Evolutionary conservation across 306 rosid species (phyloP).

Genomic region (Ormosia semicastrata): DNA sequence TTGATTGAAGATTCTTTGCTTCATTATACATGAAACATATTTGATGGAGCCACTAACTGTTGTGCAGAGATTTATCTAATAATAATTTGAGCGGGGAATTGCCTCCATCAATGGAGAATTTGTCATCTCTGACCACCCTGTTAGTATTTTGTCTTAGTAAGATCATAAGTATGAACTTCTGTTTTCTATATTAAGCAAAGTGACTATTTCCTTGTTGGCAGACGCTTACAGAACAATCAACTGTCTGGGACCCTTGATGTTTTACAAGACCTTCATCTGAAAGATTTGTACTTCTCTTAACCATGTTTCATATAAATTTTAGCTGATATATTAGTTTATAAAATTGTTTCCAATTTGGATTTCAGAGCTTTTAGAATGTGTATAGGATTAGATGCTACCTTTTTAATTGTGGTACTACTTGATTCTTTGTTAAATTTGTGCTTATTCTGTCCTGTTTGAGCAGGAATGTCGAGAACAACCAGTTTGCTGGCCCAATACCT

Average conservation of each 20-base stretch:
- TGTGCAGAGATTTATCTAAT: conserved; percentile 79
- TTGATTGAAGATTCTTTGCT: conserved; percentile 19
- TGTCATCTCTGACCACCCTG: conserved; percentile 74
- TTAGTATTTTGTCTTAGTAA: conserved; percentile 59
- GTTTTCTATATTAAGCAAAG: conserved; percentile 9
- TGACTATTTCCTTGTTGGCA: conserved; percentile 51
- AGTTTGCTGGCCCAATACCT: conserved; percentile 85
- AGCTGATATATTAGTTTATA: neutral
- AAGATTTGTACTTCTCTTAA: conserved; percentile 68
- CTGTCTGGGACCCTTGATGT: conserved; percentile 81
- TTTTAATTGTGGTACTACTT: neutral
- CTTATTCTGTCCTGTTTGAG: conserved; percentile 33
- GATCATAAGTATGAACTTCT: conserved; percentile 12
- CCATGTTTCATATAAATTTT: conserved; percentile 29
- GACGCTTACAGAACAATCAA: conserved; percentile 82
- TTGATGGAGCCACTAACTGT: conserved; percentile 26
- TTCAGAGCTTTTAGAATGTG: conserved; percentile 10
- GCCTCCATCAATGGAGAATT: conserved; percentile 70
- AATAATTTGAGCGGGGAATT: conserved; percentile 86
- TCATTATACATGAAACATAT: conserved; percentile 12
- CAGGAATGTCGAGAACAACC: conserved; percentile 92
- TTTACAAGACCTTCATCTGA: conserved; percentile 80
- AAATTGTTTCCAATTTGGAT: neutral
- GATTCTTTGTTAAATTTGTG: conserved; percentile 11
- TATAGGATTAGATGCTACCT: conserved; percentile 7